Percentiles rank a stretch among this genome's conserved stretches.
Evolutionary conservation across 73 alveolate genomes (phyloP).

Genomic region (Paramecium sonneborni): DNA sequence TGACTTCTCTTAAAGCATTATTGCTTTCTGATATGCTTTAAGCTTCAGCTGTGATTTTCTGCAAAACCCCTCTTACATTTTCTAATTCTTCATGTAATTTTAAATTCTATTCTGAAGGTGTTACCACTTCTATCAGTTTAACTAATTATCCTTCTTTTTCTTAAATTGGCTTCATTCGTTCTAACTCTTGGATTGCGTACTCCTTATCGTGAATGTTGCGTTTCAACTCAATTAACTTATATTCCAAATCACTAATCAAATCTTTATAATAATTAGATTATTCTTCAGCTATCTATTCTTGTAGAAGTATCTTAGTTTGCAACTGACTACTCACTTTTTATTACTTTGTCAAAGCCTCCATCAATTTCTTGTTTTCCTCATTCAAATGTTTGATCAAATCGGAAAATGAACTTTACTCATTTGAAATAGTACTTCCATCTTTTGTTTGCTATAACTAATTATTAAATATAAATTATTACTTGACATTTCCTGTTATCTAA

Average conservation of each 20-base stretch:
- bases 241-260: constrained; percentile 49
- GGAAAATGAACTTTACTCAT: no score
- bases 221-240: constrained; percentile 50
- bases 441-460: neutral
- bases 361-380: neutral
- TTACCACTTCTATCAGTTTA: constrained; percentile 28
- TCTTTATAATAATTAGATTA: constrained; percentile 37
- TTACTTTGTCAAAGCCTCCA: neutral
- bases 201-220: constrained; percentile 61
- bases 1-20: constrained; percentile 7
- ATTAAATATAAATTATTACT: no score
- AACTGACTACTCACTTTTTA: neutral
- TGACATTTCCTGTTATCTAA: neutral
- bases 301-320: neutral
- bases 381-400: neutral
- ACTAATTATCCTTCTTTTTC: constrained; percentile 43
- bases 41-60: neutral
- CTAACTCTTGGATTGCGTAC: constrained; percentile 56
- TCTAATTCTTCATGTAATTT: constrained; percentile 60
- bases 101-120: constrained; percentile 50
- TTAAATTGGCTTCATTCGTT: constrained; percentile 53
- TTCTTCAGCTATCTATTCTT: constrained; percentile 59
- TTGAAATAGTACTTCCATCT: no score
- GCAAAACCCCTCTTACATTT: constrained; percentile 1
- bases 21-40: neutral